Evolutionary conservation across 345 rosid species (phyloP).

Genomic region (Moricandia arvensis): DNA sequence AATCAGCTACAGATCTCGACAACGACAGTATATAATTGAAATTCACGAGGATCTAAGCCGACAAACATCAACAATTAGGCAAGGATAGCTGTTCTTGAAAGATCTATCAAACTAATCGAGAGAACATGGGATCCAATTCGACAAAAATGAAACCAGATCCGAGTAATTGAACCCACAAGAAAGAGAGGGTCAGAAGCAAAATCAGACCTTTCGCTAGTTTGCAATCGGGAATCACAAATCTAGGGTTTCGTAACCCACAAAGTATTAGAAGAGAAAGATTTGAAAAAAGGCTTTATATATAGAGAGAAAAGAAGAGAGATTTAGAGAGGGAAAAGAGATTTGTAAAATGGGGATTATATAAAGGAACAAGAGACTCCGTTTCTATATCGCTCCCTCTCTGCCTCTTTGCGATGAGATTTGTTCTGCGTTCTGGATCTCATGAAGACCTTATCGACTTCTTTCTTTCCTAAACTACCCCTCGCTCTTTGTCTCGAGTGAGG

Average conservation of each 20-base stretch:
- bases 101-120: neutral
- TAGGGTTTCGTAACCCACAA: slow-evolving; percentile 31
- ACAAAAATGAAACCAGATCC: neutral
- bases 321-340: slow-evolving; percentile 39
- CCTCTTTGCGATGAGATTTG: slow-evolving; percentile 26
- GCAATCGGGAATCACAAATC: neutral
- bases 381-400: slow-evolving; percentile 24
- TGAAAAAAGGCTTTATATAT: slow-evolving; percentile 20
- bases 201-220: slow-evolving; percentile 27
- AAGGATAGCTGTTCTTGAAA: neutral
- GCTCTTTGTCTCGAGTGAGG: neutral
- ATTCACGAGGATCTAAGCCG: slow-evolving; percentile 3
- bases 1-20: slow-evolving; percentile 7
- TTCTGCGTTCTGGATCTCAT: slow-evolving; percentile 34
- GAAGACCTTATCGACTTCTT: neutral
- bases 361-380: slow-evolving; percentile 25
- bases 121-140: neutral
- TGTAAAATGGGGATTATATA: slow-evolving; percentile 33
- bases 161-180: neutral
- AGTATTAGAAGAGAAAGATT: neutral
- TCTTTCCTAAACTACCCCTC: slow-evolving; percentile 29
- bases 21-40: neutral
- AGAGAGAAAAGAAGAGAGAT: neutral
- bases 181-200: slow-evolving; percentile 14
- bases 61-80: neutral